Evolutionary conservation across 1,284 basidiomycete genomes (phyloP), one percentile per base, ranked within the genome.

Genomic region (Trichosporon coremiiforme): DNA sequence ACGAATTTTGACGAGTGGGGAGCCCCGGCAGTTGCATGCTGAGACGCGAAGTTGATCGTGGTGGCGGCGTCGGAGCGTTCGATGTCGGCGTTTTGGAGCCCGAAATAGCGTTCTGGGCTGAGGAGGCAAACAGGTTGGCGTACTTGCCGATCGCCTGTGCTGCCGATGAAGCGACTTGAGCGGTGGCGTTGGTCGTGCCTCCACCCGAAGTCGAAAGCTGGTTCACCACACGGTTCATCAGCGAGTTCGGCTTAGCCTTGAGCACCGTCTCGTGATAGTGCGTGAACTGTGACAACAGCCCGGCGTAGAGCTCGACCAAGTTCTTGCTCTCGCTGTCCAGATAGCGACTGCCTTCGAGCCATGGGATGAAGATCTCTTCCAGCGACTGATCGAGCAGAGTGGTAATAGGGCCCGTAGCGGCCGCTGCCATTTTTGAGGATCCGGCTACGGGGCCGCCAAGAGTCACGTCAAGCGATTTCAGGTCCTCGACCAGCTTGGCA

Each of bases 301-400:
- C 87, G 1, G 90, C 88, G 78, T 96, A 99, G 6, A 98, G 86
- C 67, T 92, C 89, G 0, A 90, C 89, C 64, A 99, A 82, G 78
- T 90, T 94, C 82, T 91, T 93, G 76, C 89, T 92, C 85, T 99
- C 97, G 41, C 89, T 89, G 78, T 99, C 97, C 4, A 99, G 87
- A 79, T 99, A 99, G 70, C 94, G 87, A 69, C 90, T 89, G 1
- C 93, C 94, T 82, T 97, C 95, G 5, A 91, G 91, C 81, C 97
- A 98, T 1, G 94, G 93, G 29, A 95, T 89, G 75, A 99, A 99
- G 17, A 99, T 88, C 80, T 99, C 97, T 75, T 98, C 97, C 87
- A 98, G 90, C 0, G 94, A 91, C 36, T 90, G 91, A 81, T 99
- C 97, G 13, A 99, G 86, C 92, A 98, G 95, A 0, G 89, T 87